Evolutionary conservation across 2,329 filamentous ascomycete genomes (phyloP).

Genomic region (Epichloe aotearoae): DNA sequence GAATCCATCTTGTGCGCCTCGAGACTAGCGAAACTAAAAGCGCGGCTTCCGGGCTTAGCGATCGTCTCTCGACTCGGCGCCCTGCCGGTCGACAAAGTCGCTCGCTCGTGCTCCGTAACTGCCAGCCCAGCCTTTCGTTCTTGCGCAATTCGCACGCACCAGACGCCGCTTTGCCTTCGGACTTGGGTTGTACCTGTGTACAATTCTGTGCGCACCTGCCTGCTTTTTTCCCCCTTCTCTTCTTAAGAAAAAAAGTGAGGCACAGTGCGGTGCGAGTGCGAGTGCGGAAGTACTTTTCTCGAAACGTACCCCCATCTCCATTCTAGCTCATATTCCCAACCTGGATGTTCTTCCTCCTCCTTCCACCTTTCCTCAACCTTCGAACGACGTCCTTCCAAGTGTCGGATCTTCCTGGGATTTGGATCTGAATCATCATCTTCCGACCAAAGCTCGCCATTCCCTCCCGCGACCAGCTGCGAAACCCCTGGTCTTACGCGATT

Average conservation of each 20-base stretch:
- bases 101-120: neutral
- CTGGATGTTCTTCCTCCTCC: neutral
- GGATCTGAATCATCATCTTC: neutral
- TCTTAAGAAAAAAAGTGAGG: neutral
- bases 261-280: neutral
- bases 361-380: neutral
- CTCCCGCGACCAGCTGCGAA: neutral
- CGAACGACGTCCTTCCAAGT: neutral
- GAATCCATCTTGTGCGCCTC: conserved; percentile 2
- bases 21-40: conserved; percentile 8
- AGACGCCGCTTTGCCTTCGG: neutral
- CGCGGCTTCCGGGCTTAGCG: conserved; percentile 10
- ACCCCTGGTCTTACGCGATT: neutral
- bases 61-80: conserved; percentile 8
- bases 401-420: neutral
- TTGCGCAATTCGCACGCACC: neutral
- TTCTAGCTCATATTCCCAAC: neutral
- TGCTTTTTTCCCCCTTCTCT: neutral
- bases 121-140: neutral
- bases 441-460: neutral
- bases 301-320: neutral
- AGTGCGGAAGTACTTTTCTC: neutral
- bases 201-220: neutral
- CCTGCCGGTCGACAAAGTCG: conserved; percentile 1
- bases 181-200: neutral